Conservation (phyloP, 495 filamentous ascomycete genomes). For the Xylaria bambusicola region DNA sequence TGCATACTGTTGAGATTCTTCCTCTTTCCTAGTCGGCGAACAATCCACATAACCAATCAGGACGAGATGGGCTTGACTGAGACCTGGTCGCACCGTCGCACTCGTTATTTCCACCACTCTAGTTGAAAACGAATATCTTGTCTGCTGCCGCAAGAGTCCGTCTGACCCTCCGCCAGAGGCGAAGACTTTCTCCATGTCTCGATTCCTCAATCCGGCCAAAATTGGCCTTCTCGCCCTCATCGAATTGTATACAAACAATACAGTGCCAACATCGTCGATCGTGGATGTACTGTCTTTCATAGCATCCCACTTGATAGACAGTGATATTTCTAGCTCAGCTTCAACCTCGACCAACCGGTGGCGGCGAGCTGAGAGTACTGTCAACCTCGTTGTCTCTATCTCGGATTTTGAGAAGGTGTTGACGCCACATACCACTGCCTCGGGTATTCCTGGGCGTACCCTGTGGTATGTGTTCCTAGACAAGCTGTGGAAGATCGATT, state of each 20-base stretch:
- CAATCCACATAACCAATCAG: neutral
- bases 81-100: constrained; percentile 3
- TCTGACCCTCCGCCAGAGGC: neutral
- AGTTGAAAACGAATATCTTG: neutral
- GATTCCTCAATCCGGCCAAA: constrained; percentile 83
- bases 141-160: neutral
- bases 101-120: neutral
- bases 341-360: constrained; percentile 33
- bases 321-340: constrained; percentile 24
- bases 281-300: constrained; percentile 88
- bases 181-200: constrained; percentile 55
- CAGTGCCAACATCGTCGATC: constrained; percentile 72
- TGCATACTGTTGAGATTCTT: neutral
- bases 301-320: constrained; percentile 67
- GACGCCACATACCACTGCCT: constrained; percentile 53
- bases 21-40: neutral
- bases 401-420: constrained; percentile 68
- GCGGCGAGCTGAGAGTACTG: constrained; percentile 42
- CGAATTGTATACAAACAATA: constrained; percentile 73
- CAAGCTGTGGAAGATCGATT: constrained; percentile 83
- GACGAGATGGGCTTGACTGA: neutral
- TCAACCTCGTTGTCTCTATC: constrained; percentile 60
- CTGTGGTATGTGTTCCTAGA: constrained; percentile 84
- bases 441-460: constrained; percentile 72
- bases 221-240: constrained; percentile 80